Evolutionary conservation across 2,329 filamentous ascomycete genomes (phyloP), one percentile per base, ranked within the genome.

Genomic region (Gaeumannomyces sp.): DNA sequence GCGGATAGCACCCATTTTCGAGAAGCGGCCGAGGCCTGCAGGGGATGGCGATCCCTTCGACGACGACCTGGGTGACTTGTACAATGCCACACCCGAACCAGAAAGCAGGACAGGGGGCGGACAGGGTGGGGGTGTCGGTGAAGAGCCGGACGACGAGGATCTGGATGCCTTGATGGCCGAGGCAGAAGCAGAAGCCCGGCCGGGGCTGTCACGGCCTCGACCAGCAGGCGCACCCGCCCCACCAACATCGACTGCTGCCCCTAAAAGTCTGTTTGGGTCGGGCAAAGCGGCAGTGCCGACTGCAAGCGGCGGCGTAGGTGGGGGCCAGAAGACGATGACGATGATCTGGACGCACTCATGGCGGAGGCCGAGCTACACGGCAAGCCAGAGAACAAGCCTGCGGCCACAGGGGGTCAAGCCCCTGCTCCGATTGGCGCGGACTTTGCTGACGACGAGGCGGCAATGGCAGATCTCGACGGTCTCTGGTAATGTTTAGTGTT

Each of bases 361-460:
- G 75, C 74, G 0, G 73, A 74, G 64, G 72, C 72, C 1, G 70
- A 73, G 62, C 25, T 28, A 13, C 53, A 63, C 14, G 53, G 28
- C 31, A 53, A 35, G 27, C 28, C 19, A 27, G 28, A 56, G 11
- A 7, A 7, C 19, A 57, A 62, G 16, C 31, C 60, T 27, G 27
- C 45, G 19, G 28, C 28, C 2, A 22, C 45, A 14, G 13, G 10
- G 3, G 22, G 33, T n/a, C 50, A 56, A 19, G 27, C 45, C 13
- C 14, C n/a, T 28, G 38, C 50, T 33, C 60, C 14, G 14, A 45
- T 50, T 28, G 66, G 31, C 64, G 73, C 81, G 50, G 74, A 79
- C 29, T 87, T 84, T 72, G 83, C 80, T 1, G 87, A 88, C 64
- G 87, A 89, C 19, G 85, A 89, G 74, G 88, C 86, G 66, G 87